Evolutionary conservation across 169 alveolate genomes (phyloP).

Genomic region (Miamiensis avidus): DNA sequence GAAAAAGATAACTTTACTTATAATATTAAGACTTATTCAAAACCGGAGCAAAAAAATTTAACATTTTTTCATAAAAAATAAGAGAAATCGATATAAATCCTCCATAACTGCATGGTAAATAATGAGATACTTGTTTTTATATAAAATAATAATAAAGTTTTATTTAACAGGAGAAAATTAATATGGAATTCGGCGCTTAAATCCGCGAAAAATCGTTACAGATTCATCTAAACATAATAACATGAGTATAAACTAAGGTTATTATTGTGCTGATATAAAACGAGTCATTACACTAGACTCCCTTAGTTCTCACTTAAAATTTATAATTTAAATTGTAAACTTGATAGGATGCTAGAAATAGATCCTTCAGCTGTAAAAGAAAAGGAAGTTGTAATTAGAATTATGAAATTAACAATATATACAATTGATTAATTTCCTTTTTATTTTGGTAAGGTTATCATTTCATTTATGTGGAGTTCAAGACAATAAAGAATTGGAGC

Average conservation of each 20-base stretch:
- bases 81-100: slow-evolving; percentile 30
- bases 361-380: too few species aligned
- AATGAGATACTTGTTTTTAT: too few species aligned
- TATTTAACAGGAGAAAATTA: slow-evolving; percentile 3
- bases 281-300: slow-evolving; percentile 14
- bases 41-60: slow-evolving; percentile 13
- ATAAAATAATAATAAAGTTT: too few species aligned
- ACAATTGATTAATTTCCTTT: too few species aligned
- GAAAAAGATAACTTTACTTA: slow-evolving; percentile 9
- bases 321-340: slow-evolving; percentile 10
- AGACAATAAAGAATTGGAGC: slow-evolving; percentile 15
- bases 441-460: neutral
- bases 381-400: neutral
- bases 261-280: slow-evolving; percentile 1
- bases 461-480: neutral
- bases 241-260: slow-evolving; percentile 1
- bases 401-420: too few species aligned
- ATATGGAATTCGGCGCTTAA: slow-evolving; percentile 8
- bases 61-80: neutral
- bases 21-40: neutral
- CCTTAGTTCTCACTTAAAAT: slow-evolving; percentile 1
- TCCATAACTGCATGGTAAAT: slow-evolving; percentile 10
- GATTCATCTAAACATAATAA: slow-evolving; percentile 23
- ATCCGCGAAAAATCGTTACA: neutral
- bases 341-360: neutral